Evolutionary conservation across 768 basidiomycete genomes (phyloP), one percentile per base, ranked within the genome.

Genomic region (Austroboletus festivus): DNA sequence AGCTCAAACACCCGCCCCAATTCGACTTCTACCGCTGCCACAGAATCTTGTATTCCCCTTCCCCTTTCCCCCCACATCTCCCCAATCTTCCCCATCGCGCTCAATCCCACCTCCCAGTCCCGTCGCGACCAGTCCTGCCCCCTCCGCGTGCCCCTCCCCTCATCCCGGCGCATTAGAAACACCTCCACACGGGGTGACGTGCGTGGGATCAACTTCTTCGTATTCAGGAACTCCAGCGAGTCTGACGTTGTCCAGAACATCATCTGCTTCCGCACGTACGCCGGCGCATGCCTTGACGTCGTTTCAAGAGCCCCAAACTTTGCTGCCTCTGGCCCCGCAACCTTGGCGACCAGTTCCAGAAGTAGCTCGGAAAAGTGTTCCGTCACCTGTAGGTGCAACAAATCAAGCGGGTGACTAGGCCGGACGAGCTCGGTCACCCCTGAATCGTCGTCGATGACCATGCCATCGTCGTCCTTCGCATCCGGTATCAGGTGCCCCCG

Each of bases 71-170:
- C 67, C 78, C 83, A 89, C 21, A 61, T 54, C 1, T 62, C 66
- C 1, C 78, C 84, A 33, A 87, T 66, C 22, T 59, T 61, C 26
- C 61, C 66, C 59, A 91, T 56, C 42, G 70, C 72, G 7, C 56
- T 56, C 48, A 85, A 61, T 23, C 70, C 77, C 12, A 76, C 70
- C 53, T 75, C 70, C 88, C 89, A 91, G 56, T 83, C 85, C 44
- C 73, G 69, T 39, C 78, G 71, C 12, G 83, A 73, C 87, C 87
- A 92, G 53, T 90, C 85, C 58, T 81, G 78, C 2, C 89, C 89
- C n/a, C 77, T 68, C 39, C 86, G 76, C 15, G 78, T 78, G 0
- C 85, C 85, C 23, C 51, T 65, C 19, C 68, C 69, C 30, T 67
- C 61, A 52, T 77, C 73, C 35, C 81, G 75, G 40, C 68, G 68